These are phyloP conservation scores for Trichoderma hamatum DNA, from an alignment of 2,329 filamentous ascomycete genomes.

Conservation along the genomic window DNA sequence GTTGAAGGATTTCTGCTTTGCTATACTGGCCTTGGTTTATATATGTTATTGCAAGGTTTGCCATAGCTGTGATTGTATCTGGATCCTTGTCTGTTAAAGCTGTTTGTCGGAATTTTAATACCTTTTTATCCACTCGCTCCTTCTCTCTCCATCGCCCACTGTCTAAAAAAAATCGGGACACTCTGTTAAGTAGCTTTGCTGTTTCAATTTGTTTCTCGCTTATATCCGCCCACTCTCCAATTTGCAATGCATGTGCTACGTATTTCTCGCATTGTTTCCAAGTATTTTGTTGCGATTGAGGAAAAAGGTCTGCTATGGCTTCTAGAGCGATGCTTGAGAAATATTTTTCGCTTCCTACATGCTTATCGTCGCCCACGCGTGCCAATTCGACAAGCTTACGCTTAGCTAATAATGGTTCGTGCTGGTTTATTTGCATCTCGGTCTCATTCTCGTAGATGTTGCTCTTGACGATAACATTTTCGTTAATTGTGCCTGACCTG, in stretches of 20 bases:
- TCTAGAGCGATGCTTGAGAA: neutral
- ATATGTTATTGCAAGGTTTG: neutral
- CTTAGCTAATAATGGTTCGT: too few relatives aligned
- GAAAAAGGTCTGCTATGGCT: neutral
- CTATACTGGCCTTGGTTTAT: slow-evolving; percentile 28
- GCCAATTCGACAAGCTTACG: neutral
- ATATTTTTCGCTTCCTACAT: neutral
- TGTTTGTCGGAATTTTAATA: neutral
- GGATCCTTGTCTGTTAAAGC: slow-evolving; percentile 20
- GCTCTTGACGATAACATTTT: neutral
- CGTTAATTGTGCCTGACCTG: neutral
- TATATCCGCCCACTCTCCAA: neutral
- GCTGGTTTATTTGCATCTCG: neutral
- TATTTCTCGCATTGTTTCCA: neutral
- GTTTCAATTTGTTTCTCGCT: neutral
- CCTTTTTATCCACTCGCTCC: neutral
- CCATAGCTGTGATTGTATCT: slow-evolving; percentile 3
- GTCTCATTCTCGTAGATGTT: neutral
- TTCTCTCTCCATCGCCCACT: neutral
- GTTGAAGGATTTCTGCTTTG: slow-evolving; percentile 27
- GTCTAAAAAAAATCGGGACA: rapidly evolving
- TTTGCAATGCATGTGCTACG: neutral
- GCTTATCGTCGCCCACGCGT: neutral
- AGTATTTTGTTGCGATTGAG: neutral
- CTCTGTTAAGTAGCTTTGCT: rapidly evolving